phyloP scores from a whole-genome alignment of 495 filamentous ascomycete genomes.

The Aspergillus carlsbadensis region DNA sequence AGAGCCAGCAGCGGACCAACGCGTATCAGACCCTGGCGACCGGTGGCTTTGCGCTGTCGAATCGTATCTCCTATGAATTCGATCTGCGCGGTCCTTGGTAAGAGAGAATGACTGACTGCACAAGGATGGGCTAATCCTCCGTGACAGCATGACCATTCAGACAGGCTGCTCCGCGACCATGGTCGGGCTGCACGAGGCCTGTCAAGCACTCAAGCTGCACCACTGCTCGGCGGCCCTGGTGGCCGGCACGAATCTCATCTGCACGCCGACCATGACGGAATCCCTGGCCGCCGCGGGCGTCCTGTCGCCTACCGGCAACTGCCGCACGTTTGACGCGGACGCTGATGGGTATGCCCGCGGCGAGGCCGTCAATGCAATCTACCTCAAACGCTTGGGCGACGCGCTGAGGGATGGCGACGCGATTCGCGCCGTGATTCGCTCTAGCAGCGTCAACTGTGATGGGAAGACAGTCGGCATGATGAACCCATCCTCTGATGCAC shows the following conservation, averaged over 20 bases:
- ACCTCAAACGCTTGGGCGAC: slow-evolving; percentile 34
- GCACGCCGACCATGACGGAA: slow-evolving; percentile 22
- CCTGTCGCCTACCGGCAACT: slow-evolving; percentile 18
- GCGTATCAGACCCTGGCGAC: neutral
- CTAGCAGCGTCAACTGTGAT: slow-evolving; percentile 13
- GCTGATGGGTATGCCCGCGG: slow-evolving; percentile 40
- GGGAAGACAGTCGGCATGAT: slow-evolving; percentile 18
- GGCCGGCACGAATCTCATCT: slow-evolving; percentile 32
- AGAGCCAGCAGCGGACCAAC: neutral
- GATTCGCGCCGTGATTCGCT: slow-evolving; percentile 25
- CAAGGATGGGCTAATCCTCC: too few species aligned
- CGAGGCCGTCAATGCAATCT: slow-evolving; percentile 32
- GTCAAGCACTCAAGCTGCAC: slow-evolving; percentile 30
- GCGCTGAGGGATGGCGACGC: slow-evolving; percentile 33
- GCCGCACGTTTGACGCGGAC: slow-evolving; percentile 28
- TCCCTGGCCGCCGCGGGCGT: neutral
- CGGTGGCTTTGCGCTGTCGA: slow-evolving; percentile 15
- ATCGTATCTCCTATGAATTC: slow-evolving; percentile 35
- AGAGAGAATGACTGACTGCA: too few species aligned
- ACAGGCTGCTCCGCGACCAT: slow-evolving; percentile 40
- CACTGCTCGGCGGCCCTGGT: slow-evolving; percentile 34
- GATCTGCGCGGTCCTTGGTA: slow-evolving; percentile 31
- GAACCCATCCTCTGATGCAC: slow-evolving; percentile 3
- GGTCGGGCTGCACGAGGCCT: slow-evolving; percentile 35
- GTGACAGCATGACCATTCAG: slow-evolving; percentile 26